Evolutionary conservation across 1,284 basidiomycete species (phyloP).

Genomic region (Serendipita sp.): DNA sequence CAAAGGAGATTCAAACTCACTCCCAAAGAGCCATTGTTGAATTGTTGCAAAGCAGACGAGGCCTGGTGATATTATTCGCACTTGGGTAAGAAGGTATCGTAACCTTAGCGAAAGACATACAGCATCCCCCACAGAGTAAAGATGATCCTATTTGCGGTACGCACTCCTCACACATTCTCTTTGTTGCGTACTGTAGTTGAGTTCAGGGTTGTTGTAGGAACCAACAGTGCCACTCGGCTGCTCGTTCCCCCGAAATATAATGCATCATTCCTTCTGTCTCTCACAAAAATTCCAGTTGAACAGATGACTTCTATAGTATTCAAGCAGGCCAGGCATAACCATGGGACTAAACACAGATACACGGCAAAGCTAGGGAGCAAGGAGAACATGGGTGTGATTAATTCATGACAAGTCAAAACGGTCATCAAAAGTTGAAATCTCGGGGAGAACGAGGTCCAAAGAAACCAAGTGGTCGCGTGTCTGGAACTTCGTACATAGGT

Average conservation of each 20-base stretch:
- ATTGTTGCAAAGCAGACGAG: not conserved
- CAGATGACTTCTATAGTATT: not conserved
- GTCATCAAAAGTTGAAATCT: not conserved
- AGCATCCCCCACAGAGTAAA: too few relatives aligned
- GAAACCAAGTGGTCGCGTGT: conserved; percentile 31
- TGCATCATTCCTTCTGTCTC: not conserved
- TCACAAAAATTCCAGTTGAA: not conserved
- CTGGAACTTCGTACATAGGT: conserved; percentile 11
- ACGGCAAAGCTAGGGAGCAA: not conserved
- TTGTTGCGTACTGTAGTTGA: too few relatives aligned
- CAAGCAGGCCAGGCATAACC: not conserved
- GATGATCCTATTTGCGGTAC: too few relatives aligned
- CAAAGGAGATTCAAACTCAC: not conserved
- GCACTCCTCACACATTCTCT: too few relatives aligned
- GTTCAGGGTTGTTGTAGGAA: too few relatives aligned
- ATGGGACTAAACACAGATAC: not conserved
- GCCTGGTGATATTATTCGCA: not conserved
- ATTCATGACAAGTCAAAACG: not conserved
- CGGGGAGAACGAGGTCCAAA: conserved; percentile 38
- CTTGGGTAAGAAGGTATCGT: too few relatives aligned
- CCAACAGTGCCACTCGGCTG: too few relatives aligned
- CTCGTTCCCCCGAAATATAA: too few relatives aligned
- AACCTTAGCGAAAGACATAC: too few relatives aligned
- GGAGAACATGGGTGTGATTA: not conserved
- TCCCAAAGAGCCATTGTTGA: not conserved